These are phyloP conservation scores for Sinapis alba DNA, from an alignment of 441 rosid genomes.

Conservation along the genomic window DNA sequence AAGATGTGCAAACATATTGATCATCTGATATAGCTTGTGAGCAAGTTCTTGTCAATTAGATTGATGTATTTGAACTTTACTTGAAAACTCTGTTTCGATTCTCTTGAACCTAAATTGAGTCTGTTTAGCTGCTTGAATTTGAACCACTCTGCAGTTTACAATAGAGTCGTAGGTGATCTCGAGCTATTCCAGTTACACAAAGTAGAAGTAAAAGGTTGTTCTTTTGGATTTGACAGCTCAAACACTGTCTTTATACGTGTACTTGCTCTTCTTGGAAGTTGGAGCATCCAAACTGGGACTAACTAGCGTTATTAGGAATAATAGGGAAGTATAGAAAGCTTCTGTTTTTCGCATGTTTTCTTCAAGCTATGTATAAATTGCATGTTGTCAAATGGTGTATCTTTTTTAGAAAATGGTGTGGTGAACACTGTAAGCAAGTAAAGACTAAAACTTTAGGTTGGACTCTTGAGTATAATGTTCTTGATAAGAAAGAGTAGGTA, in stretches of 20 bases:
- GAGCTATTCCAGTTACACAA: not conserved
- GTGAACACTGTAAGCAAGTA: not conserved
- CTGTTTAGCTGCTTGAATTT: not conserved
- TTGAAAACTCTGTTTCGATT: not conserved
- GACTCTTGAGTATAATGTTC: not conserved
- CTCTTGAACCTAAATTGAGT: not conserved
- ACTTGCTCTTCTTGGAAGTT: slow-evolving; percentile 2
- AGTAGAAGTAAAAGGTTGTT: not conserved
- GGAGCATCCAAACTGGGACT: not conserved
- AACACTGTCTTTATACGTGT: not conserved
- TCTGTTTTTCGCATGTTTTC: not conserved
- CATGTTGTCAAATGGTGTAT: not conserved
- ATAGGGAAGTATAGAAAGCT: not conserved
- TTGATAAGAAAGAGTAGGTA: no score
- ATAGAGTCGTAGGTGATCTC: not conserved
- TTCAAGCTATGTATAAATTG: not conserved
- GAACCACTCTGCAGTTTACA: not conserved
- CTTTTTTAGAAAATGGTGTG: not conserved
- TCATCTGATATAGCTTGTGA: not conserved
- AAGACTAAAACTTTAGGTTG: not conserved
- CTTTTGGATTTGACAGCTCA: not conserved
- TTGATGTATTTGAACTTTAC: no score
- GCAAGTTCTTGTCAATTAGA: not conserved
- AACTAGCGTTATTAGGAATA: not conserved
- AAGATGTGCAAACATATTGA: not conserved